These are phyloP conservation scores for Solanum sejunctum DNA, from an alignment of 257 asterid species.

Conservation along the genomic window DNA sequence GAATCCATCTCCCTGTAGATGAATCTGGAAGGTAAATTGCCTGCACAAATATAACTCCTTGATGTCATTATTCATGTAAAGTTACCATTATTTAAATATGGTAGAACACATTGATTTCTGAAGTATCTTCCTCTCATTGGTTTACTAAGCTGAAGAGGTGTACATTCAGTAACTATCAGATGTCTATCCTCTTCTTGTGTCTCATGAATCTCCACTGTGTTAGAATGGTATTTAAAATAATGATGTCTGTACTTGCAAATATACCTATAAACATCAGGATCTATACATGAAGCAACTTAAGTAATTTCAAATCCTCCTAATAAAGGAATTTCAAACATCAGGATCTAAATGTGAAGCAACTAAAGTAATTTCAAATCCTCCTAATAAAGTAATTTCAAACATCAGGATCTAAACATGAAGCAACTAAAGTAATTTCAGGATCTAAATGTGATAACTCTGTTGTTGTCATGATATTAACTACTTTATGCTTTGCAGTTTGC, in stretches of 20 bases:
- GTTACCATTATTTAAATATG: neutral
- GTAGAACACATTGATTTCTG: neutral
- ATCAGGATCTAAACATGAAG: neutral
- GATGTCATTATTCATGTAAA: neutral
- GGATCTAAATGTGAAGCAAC: neutral
- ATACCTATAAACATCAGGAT: neutral
- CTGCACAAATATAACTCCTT: neutral
- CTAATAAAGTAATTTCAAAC: neutral
- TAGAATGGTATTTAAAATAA: neutral
- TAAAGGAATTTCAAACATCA: neutral
- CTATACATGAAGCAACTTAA: neutral
- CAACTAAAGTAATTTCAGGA: neutral
- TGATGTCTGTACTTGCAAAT: neutral
- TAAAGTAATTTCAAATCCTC: neutral
- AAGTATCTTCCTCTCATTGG: neutral
- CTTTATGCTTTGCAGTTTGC: neutral
- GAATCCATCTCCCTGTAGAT: neutral
- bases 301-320: neutral
- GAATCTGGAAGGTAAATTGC: neutral
- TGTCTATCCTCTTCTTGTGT: neutral
- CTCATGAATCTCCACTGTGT: neutral
- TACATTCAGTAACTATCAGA: neutral
- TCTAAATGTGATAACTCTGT: neutral
- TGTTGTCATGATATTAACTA: neutral
- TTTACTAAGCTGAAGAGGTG: neutral